Evolutionary conservation across 306 rosid genomes (phyloP).

Genomic region (Cyamopsis tetragonoloba): DNA sequence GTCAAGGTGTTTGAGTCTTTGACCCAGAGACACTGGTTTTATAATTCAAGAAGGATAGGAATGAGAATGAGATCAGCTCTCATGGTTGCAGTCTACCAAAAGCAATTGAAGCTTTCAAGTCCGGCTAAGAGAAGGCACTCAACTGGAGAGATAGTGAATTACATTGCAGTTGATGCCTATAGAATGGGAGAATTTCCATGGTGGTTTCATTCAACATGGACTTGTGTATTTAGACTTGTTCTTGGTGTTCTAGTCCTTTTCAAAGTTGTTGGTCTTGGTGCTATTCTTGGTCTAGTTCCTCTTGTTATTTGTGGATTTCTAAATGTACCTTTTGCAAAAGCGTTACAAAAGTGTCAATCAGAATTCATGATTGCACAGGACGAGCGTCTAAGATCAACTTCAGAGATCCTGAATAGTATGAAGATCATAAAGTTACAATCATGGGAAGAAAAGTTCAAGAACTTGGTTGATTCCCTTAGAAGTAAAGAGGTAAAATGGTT

Average conservation of each 20-base stretch:
- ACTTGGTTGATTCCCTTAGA: conserved; percentile 33
- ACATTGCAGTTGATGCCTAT: conserved; percentile 62
- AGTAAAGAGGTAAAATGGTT: conserved; percentile 54
- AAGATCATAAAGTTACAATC: conserved; percentile 62
- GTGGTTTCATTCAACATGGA: conserved; percentile 60
- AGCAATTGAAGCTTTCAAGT: conserved; percentile 55
- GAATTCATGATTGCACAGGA: too few relatives aligned
- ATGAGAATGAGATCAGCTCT: conserved; percentile 61
- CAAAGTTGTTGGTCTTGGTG: conserved; percentile 47
- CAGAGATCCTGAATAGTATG: too few relatives aligned
- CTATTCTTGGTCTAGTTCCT: conserved; percentile 52
- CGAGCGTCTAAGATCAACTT: too few relatives aligned
- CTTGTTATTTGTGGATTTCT: conserved; percentile 43
- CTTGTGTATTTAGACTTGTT: conserved; percentile 34
- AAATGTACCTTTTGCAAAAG: conserved; percentile 48
- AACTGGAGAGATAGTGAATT: conserved; percentile 58
- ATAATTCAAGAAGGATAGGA: conserved; percentile 47
- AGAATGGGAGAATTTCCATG: conserved; percentile 67
- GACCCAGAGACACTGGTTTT: conserved; percentile 56
- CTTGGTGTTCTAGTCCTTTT: conserved; percentile 41
- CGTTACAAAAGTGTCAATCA: conserved; percentile 48
- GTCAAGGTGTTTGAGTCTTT: conserved; percentile 46
- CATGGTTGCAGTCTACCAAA: conserved; percentile 57
- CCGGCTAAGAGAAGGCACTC: conserved; percentile 51
- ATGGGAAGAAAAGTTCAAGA: conserved; percentile 61